Base-by-base conservation (phyloP, 371 early-diverging fungal genomes). In the Apophysomyces ossiformis region DNA sequence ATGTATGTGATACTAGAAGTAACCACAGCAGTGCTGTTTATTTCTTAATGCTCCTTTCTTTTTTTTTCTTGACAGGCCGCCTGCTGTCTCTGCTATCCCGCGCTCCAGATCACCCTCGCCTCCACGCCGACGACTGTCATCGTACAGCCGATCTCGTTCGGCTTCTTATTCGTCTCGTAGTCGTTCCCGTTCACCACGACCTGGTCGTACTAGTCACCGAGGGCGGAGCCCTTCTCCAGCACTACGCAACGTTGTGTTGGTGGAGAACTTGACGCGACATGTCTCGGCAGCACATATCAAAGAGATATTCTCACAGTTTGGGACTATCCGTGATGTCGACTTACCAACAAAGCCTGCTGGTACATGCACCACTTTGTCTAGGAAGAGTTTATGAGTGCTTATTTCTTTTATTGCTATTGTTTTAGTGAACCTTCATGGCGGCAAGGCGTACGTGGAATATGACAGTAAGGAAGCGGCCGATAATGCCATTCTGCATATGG, bases 381-480 rank as follows among this genome's bases (percentile, higher is more conserved):
- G 32, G 3, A 26, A 26, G 32, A n/a, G 18, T 47, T 18, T 47
- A 7, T 47, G 41, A 41, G 41, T 41, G 13, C 21, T 7, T 50
- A 21, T 18, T 21, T 50, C 5, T 9, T 50, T n/a, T n/a, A 15
- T 47, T 47, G 13, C 7, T 47, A 56, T 5, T 46, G 26, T 13
- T 58, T 8, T 67, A 81, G 86, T 82, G 62, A 73, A 78, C 15
- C 72, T 74, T 64, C 86, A 86, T 60, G 69, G 76, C 39, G 88
- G 86, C 46, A 79, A 71, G 36, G 86, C 86, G 35, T 81, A 81
- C 64, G 68, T 88, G 60, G 85, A 88, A 64, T 88, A 71, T 63
- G 85, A 78, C 57, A 84, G 77, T 1, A 76, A 78, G 11, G 81
- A 84, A 59, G 85, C 82, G 6, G 85, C 85, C 8, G 73, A 80